Base-by-base conservation (phyloP, 768 basidiomycete genomes). In the Crassisporium funariophilum region DNA sequence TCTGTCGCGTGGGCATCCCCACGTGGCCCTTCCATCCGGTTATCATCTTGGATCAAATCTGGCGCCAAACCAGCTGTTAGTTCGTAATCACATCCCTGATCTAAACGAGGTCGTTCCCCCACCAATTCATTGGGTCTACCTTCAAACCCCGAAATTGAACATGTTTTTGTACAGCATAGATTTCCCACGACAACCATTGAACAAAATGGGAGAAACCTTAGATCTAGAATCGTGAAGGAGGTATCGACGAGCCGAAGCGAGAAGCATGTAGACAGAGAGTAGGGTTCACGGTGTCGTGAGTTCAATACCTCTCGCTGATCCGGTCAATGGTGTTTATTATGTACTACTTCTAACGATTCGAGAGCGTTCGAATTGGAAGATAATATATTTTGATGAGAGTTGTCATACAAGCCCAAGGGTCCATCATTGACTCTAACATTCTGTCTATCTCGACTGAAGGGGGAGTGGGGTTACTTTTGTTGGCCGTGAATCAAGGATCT, bases 1-100 rank as follows among this genome's bases (percentile, higher is more conserved):
- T n/a, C 5, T 7, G n/a, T 31, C 29, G 29, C 29, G 29, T 31
- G 29, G 29, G 29, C 2, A 10, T 31, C 33, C 23, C 54, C 54
- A 55, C 54, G 54, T 55, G 54, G 54, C 53, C 35, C 34, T 42
- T 22, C 25, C 27, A 7, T 31, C 34, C 46, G 46, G 46, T 44
- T 38, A 53, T 53, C n/a, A n/a, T n/a, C 49, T 50, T 24, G 10
- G 38, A 29, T 29, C 27, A 29, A 29, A 29, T 29, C 27, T 31
- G 29, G 10, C n/a, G n/a, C n/a, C n/a, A 11, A 7, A 13, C 27
- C 7, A 29, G 27, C 13, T n/a, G n/a, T n/a, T n/a, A n/a, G 42
- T 44, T 50, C 38, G 43, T 39, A 45, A 50, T 44, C 49, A 41
- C 37, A 16, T 27, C 16, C 36, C 27, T 22, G 25, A 24, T 41